Evolutionary conservation across 2,329 filamentous ascomycete species (phyloP), one percentile per base, ranked within the genome.

Genomic region (Cercospora zeina): DNA sequence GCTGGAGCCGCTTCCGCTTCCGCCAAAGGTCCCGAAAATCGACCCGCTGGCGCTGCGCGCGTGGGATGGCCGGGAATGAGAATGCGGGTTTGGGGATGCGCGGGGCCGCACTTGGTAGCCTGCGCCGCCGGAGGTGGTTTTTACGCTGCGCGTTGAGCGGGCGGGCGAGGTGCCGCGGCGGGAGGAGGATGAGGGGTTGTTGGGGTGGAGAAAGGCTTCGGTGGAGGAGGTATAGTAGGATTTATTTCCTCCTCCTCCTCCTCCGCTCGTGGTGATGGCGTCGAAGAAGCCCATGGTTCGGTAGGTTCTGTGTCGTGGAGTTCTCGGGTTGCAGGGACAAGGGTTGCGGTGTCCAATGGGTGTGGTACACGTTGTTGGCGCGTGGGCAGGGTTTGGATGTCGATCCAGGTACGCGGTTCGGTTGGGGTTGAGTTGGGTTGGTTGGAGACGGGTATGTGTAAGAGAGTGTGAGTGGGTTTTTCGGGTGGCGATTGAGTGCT

Each of bases 271-370:
- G 27, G 45, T 42, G 66, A 6, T 6, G 27, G 45, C 45, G 66
- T 71, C 72, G 64, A 73, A 72, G 63, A 74, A 68, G 57, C 71
- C 71, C 72, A 74, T 74, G 50, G 45, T 68, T 51, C 39, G 33
- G 39, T 21, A 3, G 24, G 24, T 31, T 16, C 37, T 47, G 16
- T 39, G 49, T 30, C n/a, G 33, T 47, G 59, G n/a, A n/a, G n/a
- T n/a, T n/a, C 59, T 56, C 36, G 37, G 13, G 19, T 21, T 16
- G 21, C 39, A 45, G 39, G 59, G 14, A 45, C 31, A 16, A 24
- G 37, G 49, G 36, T 50, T 31, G 58, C 37, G 50, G 19, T 61
- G 55, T 58, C 61, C 61, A 62, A 59, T 63, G 56, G 61, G 24
- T 42, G 19, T 24, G 57, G 21, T 51, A 53, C 61, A 63, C 61